A percentile compares a stretch with the other conserved stretches of the same genome.
Conservation (phyloP, 2,329 filamentous ascomycete species). For the Daldinia sp. region DNA sequence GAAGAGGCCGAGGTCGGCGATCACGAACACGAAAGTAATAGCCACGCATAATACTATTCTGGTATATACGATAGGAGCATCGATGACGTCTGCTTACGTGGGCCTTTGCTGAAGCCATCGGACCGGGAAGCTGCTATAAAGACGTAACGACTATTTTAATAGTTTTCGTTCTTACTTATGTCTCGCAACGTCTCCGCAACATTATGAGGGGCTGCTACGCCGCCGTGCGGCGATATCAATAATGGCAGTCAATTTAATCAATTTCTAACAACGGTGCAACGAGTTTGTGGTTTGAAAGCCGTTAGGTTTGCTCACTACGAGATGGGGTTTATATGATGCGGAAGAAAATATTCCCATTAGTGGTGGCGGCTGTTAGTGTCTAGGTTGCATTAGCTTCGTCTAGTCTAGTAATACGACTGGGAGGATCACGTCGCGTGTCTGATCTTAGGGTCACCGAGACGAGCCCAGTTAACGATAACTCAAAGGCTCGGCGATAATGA, state of each 20-base stretch:
- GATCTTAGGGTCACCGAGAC: neutral
- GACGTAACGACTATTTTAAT: neutral
- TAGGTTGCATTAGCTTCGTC: neutral
- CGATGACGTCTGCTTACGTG: slow-evolving; percentile 30
- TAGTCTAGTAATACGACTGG: slow-evolving; percentile 7
- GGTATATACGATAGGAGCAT: neutral
- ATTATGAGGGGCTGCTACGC: neutral
- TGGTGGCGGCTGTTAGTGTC: neutral
- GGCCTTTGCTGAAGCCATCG: slow-evolving; percentile 4
- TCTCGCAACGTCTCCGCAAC: neutral
- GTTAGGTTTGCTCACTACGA: neutral
- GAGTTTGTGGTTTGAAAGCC: neutral
- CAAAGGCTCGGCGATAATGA: slow-evolving; percentile 10
- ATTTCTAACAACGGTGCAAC: neutral
- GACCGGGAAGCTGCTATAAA: neutral
- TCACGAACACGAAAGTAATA: neutral
- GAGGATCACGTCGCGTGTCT: neutral
- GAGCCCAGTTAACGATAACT: neutral
- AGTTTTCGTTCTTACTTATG: neutral
- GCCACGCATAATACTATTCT: slow-evolving; percentile 19
- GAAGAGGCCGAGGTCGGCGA: slow-evolving; percentile 41
- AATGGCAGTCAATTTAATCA: neutral
- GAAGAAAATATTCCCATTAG: neutral
- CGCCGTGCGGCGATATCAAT: neutral
- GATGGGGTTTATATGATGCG: neutral